Percentiles rank a stretch among this genome's conserved stretches.
These are phyloP conservation scores for Wickerhamomyces canadensis DNA, from an alignment of 805 yeast genomes.

Conservation along the genomic window DNA sequence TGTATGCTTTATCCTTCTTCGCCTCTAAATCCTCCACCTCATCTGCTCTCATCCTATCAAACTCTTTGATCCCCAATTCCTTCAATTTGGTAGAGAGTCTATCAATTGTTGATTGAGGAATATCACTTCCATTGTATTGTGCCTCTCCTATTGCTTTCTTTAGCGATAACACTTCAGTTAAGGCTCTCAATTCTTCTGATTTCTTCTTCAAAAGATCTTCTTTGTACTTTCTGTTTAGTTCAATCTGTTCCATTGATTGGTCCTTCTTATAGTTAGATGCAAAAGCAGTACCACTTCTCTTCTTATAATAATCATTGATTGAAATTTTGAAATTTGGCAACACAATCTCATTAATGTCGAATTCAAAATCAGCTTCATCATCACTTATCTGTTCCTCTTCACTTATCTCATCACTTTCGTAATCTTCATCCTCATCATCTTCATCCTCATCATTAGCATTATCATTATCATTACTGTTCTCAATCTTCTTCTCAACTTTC, in stretches of 20 bases:
- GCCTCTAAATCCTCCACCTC: constrained; percentile 17
- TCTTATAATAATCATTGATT: constrained; percentile 28
- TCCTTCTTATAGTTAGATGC: not conserved
- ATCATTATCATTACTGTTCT: constrained; percentile 11
- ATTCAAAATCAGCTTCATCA: constrained; percentile 30
- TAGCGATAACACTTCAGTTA: constrained; percentile 52
- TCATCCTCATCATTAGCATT: constrained; percentile 17
- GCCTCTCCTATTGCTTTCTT: constrained; percentile 59
- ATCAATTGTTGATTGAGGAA: constrained; percentile 27
- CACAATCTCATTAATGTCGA: constrained; percentile 31
- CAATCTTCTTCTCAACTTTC: no score
- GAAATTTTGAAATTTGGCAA: constrained; percentile 23
- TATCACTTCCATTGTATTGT: constrained; percentile 30
- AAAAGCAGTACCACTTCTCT: constrained; percentile 1
- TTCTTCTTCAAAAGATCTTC: constrained; percentile 7
- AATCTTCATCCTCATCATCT: constrained; percentile 17
- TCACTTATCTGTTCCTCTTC: constrained; percentile 61
- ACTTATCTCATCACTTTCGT: constrained; percentile 25
- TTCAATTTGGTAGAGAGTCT: constrained; percentile 27
- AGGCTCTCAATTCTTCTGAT: constrained; percentile 30
- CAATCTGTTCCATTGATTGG: not conserved
- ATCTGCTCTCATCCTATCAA: constrained; percentile 19
- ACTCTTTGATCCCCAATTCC: constrained; percentile 36
- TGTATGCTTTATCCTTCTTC: constrained; percentile 14
- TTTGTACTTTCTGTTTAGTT: constrained; percentile 2